Base-by-base conservation (phyloP, 169 alveolate species). In the Haemoproteus tartakovskyi region DNA sequence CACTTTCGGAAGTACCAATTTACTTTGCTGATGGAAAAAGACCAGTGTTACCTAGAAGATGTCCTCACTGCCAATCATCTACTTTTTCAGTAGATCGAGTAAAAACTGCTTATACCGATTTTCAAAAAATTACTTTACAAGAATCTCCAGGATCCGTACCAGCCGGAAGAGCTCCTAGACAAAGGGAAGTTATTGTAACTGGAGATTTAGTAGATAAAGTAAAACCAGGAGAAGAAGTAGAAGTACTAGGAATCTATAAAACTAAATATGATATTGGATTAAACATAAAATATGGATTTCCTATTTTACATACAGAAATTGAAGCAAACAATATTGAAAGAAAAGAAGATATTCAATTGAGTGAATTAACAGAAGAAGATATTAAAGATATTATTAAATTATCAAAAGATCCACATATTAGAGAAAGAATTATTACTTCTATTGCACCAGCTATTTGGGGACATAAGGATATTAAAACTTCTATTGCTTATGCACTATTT, bases 141-240 rank as follows among this genome's bases (percentile, higher is more conserved):
- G 99, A 96, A 79, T 94, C 98, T 3, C 99, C 99, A 38, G 97
- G 97, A 29, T 87, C 95, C 45, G 99, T 96, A n/a, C 98, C 98
- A 6, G 98, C 99, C 12, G 99, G 99, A 9, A 86, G 99, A 64
- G 98, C 98, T 12, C 99, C 99, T n/a, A 91, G 99, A 47, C 95
- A 96, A 82, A 94, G 97, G 43, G 98, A 96, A 79, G 98, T 96
- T 0, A 89, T 97, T 24, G 92, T 98, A 6, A 87, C 93, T 6
- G 98, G 98, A 40, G 99, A 98, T 85, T 83, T 95, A 60, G 98
- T 98, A 2, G 99, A 98, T 85, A 79, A 91, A 9, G 98, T 97
- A 18, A 89, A 98, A 38, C 99, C 99, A 12, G 99, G 99, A n/a
- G 99, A 98, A 80, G 98, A 95, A 78, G 97, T 97, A 21, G 98